A percentile compares a stretch with the other conserved stretches of the same genome.
These are phyloP conservation scores for Diaporthe ilicicola DNA, from an alignment of 2,329 filamentous ascomycete species.

Conservation along the genomic window DNA sequence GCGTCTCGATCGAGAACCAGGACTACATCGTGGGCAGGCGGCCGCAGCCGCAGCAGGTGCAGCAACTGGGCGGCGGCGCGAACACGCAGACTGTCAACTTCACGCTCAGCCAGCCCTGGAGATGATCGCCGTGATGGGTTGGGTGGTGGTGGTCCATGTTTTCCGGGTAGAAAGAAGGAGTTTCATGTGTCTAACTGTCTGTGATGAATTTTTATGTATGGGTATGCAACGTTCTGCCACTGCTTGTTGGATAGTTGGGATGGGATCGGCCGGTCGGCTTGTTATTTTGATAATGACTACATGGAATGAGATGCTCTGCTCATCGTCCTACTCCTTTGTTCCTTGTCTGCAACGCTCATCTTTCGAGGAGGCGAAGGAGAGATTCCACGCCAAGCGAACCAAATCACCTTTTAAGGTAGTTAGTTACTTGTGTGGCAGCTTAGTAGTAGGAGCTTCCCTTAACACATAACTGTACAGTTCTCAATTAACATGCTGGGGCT, in stretches of 20 bases:
- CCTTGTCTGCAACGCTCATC: not conserved
- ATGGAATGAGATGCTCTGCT: conserved; percentile 26
- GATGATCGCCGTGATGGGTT: conserved; percentile 4
- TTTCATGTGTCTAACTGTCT: conserved; percentile 3
- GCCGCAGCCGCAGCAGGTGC: conserved; percentile 44
- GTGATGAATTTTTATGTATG: conserved; percentile 15
- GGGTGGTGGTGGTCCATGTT: not conserved
- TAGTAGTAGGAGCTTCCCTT: no score
- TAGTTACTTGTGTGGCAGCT: no score
- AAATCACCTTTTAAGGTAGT: no score
- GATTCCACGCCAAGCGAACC: no score
- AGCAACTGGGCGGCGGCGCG: conserved; percentile 35
- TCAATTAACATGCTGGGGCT: no score
- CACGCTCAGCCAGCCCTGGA: conserved; percentile 34
- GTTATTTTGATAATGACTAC: conserved; percentile 28
- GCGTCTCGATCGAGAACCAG: conserved; percentile 85
- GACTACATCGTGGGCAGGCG: conserved; percentile 70
- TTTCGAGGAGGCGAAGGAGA: no score
- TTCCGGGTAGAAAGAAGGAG: not conserved
- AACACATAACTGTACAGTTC: no score
- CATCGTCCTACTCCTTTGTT: not conserved
- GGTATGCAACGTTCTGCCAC: not conserved
- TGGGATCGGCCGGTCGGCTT: not conserved
- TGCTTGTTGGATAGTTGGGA: not conserved
- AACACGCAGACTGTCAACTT: conserved; percentile 35